Conservation (phyloP, 1,284 basidiomycete species). For the Paramarasmius palmivorus region DNA sequence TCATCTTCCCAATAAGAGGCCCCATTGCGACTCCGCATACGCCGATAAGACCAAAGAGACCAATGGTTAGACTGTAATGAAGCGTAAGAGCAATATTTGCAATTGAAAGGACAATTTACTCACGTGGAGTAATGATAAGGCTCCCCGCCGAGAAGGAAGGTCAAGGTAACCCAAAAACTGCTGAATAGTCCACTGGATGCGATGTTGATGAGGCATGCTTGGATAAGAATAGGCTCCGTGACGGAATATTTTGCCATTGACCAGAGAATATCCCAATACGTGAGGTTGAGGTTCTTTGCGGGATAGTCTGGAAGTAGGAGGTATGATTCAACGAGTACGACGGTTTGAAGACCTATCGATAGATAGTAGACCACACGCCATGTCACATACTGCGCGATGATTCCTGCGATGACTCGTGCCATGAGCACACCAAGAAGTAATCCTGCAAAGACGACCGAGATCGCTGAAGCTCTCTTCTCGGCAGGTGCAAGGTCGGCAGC, state of each 20-base stretch:
- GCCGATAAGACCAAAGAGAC: slow-evolving; percentile 71
- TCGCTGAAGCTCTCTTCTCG: slow-evolving; percentile 57
- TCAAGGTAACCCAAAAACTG: slow-evolving; percentile 72
- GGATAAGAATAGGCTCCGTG: slow-evolving; percentile 70
- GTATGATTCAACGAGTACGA: slow-evolving; percentile 55
- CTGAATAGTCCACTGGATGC: slow-evolving; percentile 58
- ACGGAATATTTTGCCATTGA: slow-evolving; percentile 69
- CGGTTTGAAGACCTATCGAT: slow-evolving; percentile 55
- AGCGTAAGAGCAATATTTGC: not conserved
- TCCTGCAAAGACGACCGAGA: slow-evolving; percentile 69
- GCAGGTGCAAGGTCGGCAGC: slow-evolving; percentile 68
- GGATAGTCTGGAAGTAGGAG: slow-evolving; percentile 71
- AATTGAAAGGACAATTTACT: slow-evolving; percentile 20
- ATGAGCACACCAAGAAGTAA: slow-evolving; percentile 71
- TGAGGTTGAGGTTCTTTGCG: slow-evolving; percentile 56
- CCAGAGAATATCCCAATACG: slow-evolving; percentile 61
- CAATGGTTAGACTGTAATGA: slow-evolving; percentile 55
- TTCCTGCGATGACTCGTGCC: slow-evolving; percentile 66
- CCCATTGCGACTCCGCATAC: slow-evolving; percentile 65
- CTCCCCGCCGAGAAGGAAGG: slow-evolving; percentile 65
- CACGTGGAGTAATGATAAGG: slow-evolving; percentile 70
- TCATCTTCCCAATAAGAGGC: slow-evolving; percentile 58
- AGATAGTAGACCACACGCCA: slow-evolving; percentile 72
- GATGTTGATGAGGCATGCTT: slow-evolving; percentile 58
- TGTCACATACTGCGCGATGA: slow-evolving; percentile 59